phyloP scores from a whole-genome alignment of 2,329 filamentous ascomycete genomes.

The Neoascochyta sp. region DNA sequence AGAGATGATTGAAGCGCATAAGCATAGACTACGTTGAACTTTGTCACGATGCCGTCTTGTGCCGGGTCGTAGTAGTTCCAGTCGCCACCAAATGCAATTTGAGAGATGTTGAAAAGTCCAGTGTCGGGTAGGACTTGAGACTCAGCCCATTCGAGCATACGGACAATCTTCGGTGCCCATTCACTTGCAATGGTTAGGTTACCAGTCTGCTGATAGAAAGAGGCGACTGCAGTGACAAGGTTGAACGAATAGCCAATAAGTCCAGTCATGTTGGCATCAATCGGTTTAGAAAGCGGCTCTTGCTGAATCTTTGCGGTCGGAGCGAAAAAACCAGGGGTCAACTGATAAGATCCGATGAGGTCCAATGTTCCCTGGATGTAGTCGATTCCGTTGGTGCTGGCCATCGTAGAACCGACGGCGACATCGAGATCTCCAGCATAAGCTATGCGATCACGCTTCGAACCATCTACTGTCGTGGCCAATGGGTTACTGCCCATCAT shows the following conservation, averaged over 20 bases:
- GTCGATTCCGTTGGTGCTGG: slow-evolving; percentile 24
- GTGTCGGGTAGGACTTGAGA: slow-evolving; percentile 19
- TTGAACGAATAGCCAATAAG: slow-evolving; percentile 38
- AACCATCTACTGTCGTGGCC: slow-evolving; percentile 36
- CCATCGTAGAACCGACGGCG: slow-evolving; percentile 19
- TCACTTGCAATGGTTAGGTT: slow-evolving; percentile 19
- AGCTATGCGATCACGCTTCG: slow-evolving; percentile 34
- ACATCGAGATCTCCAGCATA: slow-evolving; percentile 36
- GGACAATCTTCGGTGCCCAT: slow-evolving; percentile 25
- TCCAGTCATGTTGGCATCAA: slow-evolving; percentile 27
- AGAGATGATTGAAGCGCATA: slow-evolving; percentile 28
- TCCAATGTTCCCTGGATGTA: slow-evolving; percentile 26
- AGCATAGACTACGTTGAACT: slow-evolving; percentile 36
- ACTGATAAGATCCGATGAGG: slow-evolving; percentile 30
- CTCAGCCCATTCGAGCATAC: slow-evolving; percentile 38
- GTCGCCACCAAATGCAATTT: slow-evolving; percentile 28
- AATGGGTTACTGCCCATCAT: slow-evolving; percentile 36
- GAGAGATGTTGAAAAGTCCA: slow-evolving; percentile 24
- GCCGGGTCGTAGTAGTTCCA: slow-evolving; percentile 38
- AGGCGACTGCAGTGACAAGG: slow-evolving; percentile 25
- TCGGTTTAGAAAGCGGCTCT: slow-evolving; percentile 9
- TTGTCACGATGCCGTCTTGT: slow-evolving; percentile 27
- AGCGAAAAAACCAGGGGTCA: slow-evolving; percentile 30
- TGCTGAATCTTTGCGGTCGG: slow-evolving; percentile 36
- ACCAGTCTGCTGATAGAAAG: slow-evolving; percentile 29